A percentile compares a stretch with the other conserved stretches of the same genome.
phyloP scores from a whole-genome alignment of 2,329 filamentous ascomycete genomes.

The Diaporthe helianthi region DNA sequence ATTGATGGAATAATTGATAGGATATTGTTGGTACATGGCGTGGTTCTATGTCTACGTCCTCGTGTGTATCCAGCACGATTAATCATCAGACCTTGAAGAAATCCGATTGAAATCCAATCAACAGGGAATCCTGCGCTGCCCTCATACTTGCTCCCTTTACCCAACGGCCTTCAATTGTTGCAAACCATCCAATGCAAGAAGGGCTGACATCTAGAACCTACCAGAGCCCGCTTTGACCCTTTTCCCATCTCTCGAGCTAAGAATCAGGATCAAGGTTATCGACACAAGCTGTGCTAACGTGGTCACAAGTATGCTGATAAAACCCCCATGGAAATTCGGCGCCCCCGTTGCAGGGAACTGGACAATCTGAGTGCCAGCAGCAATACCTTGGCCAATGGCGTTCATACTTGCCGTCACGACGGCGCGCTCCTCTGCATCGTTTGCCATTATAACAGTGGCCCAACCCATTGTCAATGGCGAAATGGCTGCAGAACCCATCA shows the following conservation, averaged over 20 bases:
- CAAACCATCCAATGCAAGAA: too few relatives aligned
- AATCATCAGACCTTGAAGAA: neutral
- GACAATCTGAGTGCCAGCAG: neutral
- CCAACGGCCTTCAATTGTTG: too few relatives aligned
- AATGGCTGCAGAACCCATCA: neutral
- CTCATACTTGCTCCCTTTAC: too few relatives aligned
- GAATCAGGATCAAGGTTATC: neutral
- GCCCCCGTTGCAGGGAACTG: neutral
- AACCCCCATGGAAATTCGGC: neutral
- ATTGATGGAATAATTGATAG: neutral
- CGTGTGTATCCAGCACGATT: neutral
- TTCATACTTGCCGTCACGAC: conserved; percentile 12
- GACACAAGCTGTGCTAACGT: neutral
- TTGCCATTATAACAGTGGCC: neutral
- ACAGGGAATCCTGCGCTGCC: too few relatives aligned
- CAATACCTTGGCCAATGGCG: neutral
- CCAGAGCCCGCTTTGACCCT: neutral
- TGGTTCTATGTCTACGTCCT: neutral
- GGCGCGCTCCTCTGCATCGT: neutral
- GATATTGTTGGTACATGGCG: neutral
- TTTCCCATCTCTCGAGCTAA: neutral
- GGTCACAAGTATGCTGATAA: neutral
- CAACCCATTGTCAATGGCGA: neutral
- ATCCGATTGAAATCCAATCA: too few relatives aligned
- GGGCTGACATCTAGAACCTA: neutral